These are phyloP conservation scores for Zygotorulaspora sp. DNA, from an alignment of 805 yeast genomes.

Conservation along the genomic window DNA sequence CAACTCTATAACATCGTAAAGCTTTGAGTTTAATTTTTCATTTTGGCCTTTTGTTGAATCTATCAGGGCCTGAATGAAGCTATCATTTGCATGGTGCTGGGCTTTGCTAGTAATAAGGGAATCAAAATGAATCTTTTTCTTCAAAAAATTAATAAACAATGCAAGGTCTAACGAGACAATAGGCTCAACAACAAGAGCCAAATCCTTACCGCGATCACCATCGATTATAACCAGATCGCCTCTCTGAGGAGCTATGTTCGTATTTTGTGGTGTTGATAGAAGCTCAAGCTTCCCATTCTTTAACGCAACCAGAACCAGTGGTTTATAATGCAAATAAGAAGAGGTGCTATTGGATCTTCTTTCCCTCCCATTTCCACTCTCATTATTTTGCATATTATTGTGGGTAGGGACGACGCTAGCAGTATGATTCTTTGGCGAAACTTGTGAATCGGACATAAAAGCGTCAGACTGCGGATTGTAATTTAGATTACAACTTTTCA, in stretches of 20 bases:
- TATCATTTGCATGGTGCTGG: constrained; percentile 29
- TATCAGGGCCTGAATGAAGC: constrained; percentile 29
- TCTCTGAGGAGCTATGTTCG: constrained; percentile 53
- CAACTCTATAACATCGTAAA: constrained; percentile 41
- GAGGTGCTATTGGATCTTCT: constrained; percentile 20
- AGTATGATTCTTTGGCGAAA: constrained; percentile 6
- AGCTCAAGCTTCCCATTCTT: constrained; percentile 68
- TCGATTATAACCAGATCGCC: constrained; percentile 72
- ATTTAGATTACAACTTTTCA: constrained; percentile 44
- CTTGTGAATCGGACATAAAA: constrained; percentile 27
- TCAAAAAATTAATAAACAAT: constrained; percentile 64
- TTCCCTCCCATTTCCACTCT: constrained; percentile 4
- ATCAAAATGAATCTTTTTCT: constrained; percentile 59
- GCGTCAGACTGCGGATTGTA: constrained; percentile 38
- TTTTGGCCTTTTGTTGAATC: constrained; percentile 23
- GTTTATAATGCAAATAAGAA: constrained; percentile 34
- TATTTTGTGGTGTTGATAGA: constrained; percentile 58
- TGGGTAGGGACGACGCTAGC: constrained; percentile 11
- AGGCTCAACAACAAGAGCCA: constrained; percentile 69
- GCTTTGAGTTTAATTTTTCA: constrained; percentile 28
- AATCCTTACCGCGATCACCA: constrained; percentile 80
- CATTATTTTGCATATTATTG: constrained; percentile 6
- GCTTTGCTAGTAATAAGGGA: constrained; percentile 32
- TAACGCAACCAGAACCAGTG: constrained; percentile 46
- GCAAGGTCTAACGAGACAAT: constrained; percentile 59